Evolutionary conservation across 2,329 filamentous ascomycete species (phyloP).

Genomic region (Akanthomyces dipterigenus): DNA sequence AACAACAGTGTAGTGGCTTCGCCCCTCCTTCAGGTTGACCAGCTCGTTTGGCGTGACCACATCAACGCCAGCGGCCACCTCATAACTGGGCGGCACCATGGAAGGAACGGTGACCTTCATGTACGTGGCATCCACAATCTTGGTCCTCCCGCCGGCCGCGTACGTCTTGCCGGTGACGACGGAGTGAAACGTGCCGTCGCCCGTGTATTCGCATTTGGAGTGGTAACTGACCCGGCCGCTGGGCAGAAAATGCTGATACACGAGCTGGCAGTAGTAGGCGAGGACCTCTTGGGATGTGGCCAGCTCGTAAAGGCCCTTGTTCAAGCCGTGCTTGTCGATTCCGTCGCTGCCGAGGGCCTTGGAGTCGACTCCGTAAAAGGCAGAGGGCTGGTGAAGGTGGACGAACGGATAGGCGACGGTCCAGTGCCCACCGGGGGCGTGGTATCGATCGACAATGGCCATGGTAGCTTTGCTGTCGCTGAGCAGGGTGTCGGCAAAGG

Average conservation of each 20-base stretch:
- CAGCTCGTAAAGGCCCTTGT: constrained; percentile 4
- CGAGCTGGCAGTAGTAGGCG: constrained; percentile 7
- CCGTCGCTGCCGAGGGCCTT: not conserved
- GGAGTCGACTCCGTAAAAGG: constrained; percentile 8
- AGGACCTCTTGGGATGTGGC: constrained; percentile 9
- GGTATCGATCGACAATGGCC: constrained; percentile 5
- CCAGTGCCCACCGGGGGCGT: constrained; percentile 9
- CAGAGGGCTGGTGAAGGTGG: constrained; percentile 1
- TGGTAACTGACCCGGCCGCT: not conserved
- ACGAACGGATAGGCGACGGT: constrained; percentile 10
- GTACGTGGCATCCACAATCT: constrained; percentile 8
- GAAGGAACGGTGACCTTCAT: constrained; percentile 2
- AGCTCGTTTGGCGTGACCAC: constrained; percentile 7
- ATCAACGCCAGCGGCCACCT: not conserved
- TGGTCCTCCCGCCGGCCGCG: not conserved
- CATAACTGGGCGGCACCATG: not conserved
- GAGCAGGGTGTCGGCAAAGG: constrained; percentile 9
- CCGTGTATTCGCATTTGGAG: constrained; percentile 5
- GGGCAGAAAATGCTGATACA: not conserved
- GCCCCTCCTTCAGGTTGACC: not conserved
- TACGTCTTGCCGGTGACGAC: not conserved
- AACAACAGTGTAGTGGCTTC: not conserved
- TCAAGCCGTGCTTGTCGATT: constrained; percentile 5
- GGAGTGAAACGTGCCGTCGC: not conserved
- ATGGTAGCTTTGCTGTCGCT: constrained; percentile 1